Percentiles rank a stretch among this genome's conserved stretches.
These are phyloP conservation scores for Aspergillus sp. DNA, from an alignment of 2,329 filamentous ascomycete genomes.

Conservation along the genomic window DNA sequence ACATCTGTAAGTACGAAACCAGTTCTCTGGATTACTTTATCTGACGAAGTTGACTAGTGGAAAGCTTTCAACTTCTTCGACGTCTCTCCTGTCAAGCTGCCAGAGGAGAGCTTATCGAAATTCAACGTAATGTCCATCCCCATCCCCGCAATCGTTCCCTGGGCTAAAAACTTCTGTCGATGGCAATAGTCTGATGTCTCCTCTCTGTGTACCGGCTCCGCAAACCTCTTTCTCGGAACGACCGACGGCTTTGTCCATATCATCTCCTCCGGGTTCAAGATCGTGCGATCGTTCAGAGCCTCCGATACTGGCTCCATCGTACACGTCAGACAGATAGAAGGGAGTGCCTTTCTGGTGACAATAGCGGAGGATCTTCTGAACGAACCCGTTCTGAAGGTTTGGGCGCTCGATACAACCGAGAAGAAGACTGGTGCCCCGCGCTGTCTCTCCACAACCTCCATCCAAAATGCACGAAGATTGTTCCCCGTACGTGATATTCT, in stretches of 20 bases:
- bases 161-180: background rate
- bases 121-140: constrained; percentile 64
- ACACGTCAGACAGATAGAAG: constrained; percentile 88
- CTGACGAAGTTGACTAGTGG: constrained; percentile 62
- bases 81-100: constrained; percentile 77
- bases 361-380: constrained; percentile 77
- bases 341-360: constrained; percentile 82
- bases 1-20: constrained; percentile 34
- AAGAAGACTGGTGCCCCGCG: constrained; percentile 90
- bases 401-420: constrained; percentile 89
- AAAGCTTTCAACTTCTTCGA: constrained; percentile 99
- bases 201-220: constrained; percentile 80
- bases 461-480: constrained; percentile 86
- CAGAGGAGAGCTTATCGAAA: constrained; percentile 73
- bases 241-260: constrained; percentile 84
- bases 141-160: background rate
- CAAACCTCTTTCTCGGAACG: constrained; percentile 85
- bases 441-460: constrained; percentile 79
- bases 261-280: constrained; percentile 81
- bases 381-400: constrained; percentile 92
- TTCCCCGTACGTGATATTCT: constrained; percentile 68
- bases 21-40: background rate
- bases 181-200: constrained; percentile 64
- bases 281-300: constrained; percentile 81
- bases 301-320: constrained; percentile 75